Conservation (phyloP, 495 filamentous ascomycete species). For the Collariella sp. region DNA sequence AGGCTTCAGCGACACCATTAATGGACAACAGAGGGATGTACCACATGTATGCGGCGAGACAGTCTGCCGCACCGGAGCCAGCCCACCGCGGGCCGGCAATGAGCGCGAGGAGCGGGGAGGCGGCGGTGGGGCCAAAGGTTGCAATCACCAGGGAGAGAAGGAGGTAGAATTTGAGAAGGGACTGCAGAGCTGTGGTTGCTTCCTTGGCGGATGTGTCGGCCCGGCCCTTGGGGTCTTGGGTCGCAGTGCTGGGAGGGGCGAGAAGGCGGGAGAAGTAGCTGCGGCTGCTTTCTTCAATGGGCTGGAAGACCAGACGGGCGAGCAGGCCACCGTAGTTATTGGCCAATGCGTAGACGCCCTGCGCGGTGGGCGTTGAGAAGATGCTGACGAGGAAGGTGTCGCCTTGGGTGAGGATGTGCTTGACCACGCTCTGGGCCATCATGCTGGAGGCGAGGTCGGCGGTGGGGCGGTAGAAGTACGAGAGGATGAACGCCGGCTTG, state of each 20-base stretch:
- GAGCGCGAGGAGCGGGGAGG: slow-evolving; percentile 59
- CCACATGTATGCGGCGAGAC: slow-evolving; percentile 73
- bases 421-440: slow-evolving; percentile 78
- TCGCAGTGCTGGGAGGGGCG: background rate
- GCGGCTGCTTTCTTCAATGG: slow-evolving; percentile 84
- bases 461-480: slow-evolving; percentile 58
- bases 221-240: slow-evolving; percentile 10
- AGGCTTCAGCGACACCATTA: slow-evolving; percentile 88
- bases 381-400: slow-evolving; percentile 79
- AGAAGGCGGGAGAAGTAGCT: slow-evolving; percentile 75
- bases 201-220: slow-evolving; percentile 27
- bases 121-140: slow-evolving; percentile 60
- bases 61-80: slow-evolving; percentile 47
- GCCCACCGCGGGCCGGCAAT: slow-evolving; percentile 70
- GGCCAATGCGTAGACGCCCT: slow-evolving; percentile 90
- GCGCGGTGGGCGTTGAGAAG: slow-evolving; percentile 64
- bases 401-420: slow-evolving; percentile 88
- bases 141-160: slow-evolving; percentile 60
- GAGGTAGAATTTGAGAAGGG: slow-evolving; percentile 52
- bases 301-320: slow-evolving; percentile 87
- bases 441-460: slow-evolving; percentile 63
- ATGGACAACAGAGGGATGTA: slow-evolving; percentile 88
- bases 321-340: slow-evolving; percentile 90
- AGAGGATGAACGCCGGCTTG: slow-evolving; percentile 39
- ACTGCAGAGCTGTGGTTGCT: slow-evolving; percentile 40